Base-by-base conservation (phyloP, 371 early-diverging fungal species). In the Circinella umbellata region DNA sequence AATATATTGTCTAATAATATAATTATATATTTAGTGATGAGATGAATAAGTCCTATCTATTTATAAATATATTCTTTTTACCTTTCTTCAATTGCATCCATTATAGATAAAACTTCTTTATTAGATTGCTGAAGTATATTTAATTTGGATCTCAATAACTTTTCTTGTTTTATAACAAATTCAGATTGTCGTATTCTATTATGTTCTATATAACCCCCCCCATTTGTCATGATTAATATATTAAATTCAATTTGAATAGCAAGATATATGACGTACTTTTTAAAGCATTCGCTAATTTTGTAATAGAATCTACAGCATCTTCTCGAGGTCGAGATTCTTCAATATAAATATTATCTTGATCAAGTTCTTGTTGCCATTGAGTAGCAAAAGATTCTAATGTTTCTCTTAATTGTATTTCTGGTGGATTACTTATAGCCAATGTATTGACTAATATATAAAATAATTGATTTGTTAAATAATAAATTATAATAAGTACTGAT, bases 11-110 rank as follows among this genome's bases (percentile, higher is more conserved):
- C 57, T 57, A 27, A 27, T 27, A 57, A 7, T 51, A 17, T 15
- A n/a, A n/a, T n/a, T n/a, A 51, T 51, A 51, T 14, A 51, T 14
- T 13, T 51, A 4, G 15, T 15, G 5, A 51, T 51, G 1, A 51
- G 2, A 17, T 51, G 51, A 51, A 15, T 8, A 51, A 17, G 15
- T 42, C 53, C 1, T 53, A 18, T 18, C 15, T 53, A 6, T 15
- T 14, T 53, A n/a, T n/a, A 53, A 15, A 53, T 27, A 11, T 57
- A 17, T 11, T 2, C 4, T 37, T 18, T 34, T 57, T 57, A 57
- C 57, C 68, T 36, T 49, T 67, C 68, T 39, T 67, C 61, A 17
- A 67, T 61, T 15, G 61, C 61, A 5, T 61, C 36, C 8, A 53
- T 35, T 34, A 61, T 34, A n/a, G 60, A 20, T 14, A 37, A 2